phyloP scores from a whole-genome alignment of 129 eudicot species.

The Arctium lappa region DNA sequence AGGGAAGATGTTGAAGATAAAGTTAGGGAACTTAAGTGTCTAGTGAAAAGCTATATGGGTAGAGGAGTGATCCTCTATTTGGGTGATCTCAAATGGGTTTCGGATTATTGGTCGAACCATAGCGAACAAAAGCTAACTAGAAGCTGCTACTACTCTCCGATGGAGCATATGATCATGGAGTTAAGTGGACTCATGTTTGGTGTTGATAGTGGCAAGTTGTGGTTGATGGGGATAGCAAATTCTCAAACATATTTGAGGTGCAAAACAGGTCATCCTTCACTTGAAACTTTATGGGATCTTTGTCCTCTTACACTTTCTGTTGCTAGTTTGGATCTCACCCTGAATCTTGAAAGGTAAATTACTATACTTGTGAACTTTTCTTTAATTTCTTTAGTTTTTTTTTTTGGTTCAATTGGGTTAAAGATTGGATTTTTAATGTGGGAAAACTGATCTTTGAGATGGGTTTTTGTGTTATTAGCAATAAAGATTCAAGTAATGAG shows the following conservation, averaged over 20 bases:
- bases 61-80: slow-evolving; percentile 79
- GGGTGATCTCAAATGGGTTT: slow-evolving; percentile 87
- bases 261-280: slow-evolving; percentile 67
- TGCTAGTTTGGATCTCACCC: slow-evolving; percentile 70
- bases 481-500: slow-evolving; percentile 43
- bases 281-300: slow-evolving; percentile 80
- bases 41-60: slow-evolving; percentile 54
- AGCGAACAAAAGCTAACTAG: slow-evolving; percentile 44
- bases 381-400: background rate
- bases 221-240: slow-evolving; percentile 81
- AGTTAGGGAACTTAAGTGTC: slow-evolving; percentile 67
- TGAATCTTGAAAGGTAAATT: slow-evolving; percentile 68
- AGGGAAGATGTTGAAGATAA: slow-evolving; percentile 68
- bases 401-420: background rate
- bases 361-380: background rate
- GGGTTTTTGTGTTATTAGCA: slow-evolving; percentile 25
- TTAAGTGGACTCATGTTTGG: slow-evolving; percentile 64
- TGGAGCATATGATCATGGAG: slow-evolving; percentile 84
- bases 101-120: slow-evolving; percentile 71
- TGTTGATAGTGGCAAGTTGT: slow-evolving; percentile 53
- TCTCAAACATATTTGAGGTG: slow-evolving; percentile 67
- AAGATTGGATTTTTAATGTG: slow-evolving; percentile 1
- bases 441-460: slow-evolving; percentile 9
- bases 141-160: slow-evolving; percentile 51
- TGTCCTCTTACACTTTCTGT: slow-evolving; percentile 68